These are phyloP conservation scores for Pythium grandisporangium DNA, from an alignment of 352 stramenopile genomes.

Conservation along the genomic window DNA sequence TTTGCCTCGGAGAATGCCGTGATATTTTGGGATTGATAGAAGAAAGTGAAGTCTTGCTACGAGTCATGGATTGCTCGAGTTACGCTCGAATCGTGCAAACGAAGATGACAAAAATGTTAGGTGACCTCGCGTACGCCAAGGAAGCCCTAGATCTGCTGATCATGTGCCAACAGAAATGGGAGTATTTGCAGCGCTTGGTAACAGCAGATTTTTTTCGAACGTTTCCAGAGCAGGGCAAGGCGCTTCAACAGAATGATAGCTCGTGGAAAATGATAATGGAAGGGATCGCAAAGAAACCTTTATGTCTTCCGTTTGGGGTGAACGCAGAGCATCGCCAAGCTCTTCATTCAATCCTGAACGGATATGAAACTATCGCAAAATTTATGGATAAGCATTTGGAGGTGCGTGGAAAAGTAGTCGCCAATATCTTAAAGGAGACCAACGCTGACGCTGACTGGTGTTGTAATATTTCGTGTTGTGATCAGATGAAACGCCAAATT, in stretches of 20 bases:
- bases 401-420: no score
- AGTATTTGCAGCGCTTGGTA: constrained; percentile 48
- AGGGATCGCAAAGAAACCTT: constrained; percentile 26
- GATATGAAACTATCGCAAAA: constrained; percentile 40
- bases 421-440: no score
- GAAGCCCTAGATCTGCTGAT: constrained; percentile 43
- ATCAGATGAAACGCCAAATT: constrained; percentile 36
- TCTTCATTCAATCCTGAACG: constrained; percentile 29
- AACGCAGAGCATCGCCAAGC: constrained; percentile 32
- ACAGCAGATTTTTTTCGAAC: constrained; percentile 50
- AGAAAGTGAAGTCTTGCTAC: constrained; percentile 62
- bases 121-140: constrained; percentile 35
- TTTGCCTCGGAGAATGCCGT: constrained; percentile 41
- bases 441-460: no score
- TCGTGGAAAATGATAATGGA: constrained; percentile 44
- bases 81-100: constrained; percentile 49
- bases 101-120: constrained; percentile 30
- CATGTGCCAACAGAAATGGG: constrained; percentile 55
- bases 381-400: constrained; percentile 47
- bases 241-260: constrained; percentile 37
- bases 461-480: no score
- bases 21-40: constrained; percentile 52
- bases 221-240: constrained; percentile 50
- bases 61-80: constrained; percentile 63
- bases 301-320: constrained; percentile 46